Evolutionary conservation across 305 asterid genomes (phyloP).

Genomic region (Andrographis paniculata): DNA sequence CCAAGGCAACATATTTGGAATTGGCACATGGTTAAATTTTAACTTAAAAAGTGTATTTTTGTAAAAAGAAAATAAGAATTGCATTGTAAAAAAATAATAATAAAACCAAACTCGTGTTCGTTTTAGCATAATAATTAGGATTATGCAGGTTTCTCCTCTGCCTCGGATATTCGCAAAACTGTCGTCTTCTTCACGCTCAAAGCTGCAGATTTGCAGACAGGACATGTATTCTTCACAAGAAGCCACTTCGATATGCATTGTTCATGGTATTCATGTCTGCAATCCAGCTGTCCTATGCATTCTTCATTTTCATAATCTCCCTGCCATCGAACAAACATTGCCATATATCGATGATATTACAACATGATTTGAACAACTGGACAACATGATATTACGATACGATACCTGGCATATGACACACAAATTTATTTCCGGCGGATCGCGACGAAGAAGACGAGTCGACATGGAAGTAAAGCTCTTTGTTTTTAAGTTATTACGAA

Average conservation of each 20-base stretch:
- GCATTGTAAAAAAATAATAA: too few relatives aligned
- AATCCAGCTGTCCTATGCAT: conserved; percentile 38
- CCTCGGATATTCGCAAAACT: background rate
- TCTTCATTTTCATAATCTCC: conserved; percentile 33
- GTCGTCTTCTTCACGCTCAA: conserved; percentile 17
- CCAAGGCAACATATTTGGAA: too few relatives aligned
- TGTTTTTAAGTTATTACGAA: conserved; percentile 30
- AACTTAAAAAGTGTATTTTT: too few relatives aligned
- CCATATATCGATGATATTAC: background rate
- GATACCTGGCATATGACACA: conserved; percentile 26
- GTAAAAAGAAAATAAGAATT: too few relatives aligned
- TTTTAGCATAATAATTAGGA: too few relatives aligned
- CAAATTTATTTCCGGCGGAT: conserved; percentile 35
- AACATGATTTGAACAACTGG: background rate
- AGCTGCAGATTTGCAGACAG: conserved; percentile 59
- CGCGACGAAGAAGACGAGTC: conserved; percentile 19
- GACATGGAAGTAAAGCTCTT: conserved; percentile 20
- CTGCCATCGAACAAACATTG: conserved; percentile 29
- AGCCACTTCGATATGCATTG: conserved; percentile 67
- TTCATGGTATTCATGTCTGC: conserved; percentile 59
- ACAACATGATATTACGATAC: background rate
- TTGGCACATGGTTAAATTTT: too few relatives aligned
- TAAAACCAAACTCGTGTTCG: too few relatives aligned
- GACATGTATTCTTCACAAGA: conserved; percentile 50
- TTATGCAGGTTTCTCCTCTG: too few relatives aligned